phyloP scores from a whole-genome alignment of 345 rosid genomes.

The Hibiscus trionum region DNA sequence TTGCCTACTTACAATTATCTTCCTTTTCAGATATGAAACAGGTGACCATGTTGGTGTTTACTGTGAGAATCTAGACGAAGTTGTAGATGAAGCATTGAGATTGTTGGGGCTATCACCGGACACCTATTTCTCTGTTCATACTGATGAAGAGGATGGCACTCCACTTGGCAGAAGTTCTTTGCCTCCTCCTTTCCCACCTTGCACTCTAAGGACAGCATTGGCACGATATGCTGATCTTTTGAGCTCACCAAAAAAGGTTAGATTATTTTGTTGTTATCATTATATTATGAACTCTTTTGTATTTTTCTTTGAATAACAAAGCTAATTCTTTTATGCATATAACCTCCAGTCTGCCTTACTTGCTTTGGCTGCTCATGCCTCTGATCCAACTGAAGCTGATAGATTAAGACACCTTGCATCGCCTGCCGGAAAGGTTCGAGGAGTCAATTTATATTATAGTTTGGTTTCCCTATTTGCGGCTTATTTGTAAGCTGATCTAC shows the following conservation, averaged over 20 bases:
- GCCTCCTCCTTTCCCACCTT: slow-evolving; percentile 84
- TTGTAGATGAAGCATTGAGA: slow-evolving; percentile 78
- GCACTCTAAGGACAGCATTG: slow-evolving; percentile 74
- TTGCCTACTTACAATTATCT: background rate
- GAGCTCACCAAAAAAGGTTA: slow-evolving; percentile 91
- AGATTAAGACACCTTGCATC: slow-evolving; percentile 74
- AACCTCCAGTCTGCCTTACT: slow-evolving; percentile 65
- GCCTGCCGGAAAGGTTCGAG: slow-evolving; percentile 81
- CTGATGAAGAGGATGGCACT: slow-evolving; percentile 82
- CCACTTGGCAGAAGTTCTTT: slow-evolving; percentile 70
- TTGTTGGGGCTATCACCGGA: slow-evolving; percentile 72
- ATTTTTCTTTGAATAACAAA: background rate
- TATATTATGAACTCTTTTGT: background rate
- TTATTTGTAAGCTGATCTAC: background rate
- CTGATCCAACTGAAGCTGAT: slow-evolving; percentile 86
- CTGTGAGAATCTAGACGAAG: slow-evolving; percentile 63
- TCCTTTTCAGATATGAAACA: slow-evolving; percentile 65
- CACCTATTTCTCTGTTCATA: slow-evolving; percentile 73
- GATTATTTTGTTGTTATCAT: slow-evolving; percentile 5
- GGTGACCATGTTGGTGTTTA: slow-evolving; percentile 74
- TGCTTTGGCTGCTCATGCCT: slow-evolving; percentile 93
- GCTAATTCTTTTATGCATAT: slow-evolving; percentile 2
- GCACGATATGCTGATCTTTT: slow-evolving; percentile 75
- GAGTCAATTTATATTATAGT: background rate
- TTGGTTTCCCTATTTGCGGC: background rate